Conservation (phyloP, 805 yeast genomes). For the Candida adriatica region DNA sequence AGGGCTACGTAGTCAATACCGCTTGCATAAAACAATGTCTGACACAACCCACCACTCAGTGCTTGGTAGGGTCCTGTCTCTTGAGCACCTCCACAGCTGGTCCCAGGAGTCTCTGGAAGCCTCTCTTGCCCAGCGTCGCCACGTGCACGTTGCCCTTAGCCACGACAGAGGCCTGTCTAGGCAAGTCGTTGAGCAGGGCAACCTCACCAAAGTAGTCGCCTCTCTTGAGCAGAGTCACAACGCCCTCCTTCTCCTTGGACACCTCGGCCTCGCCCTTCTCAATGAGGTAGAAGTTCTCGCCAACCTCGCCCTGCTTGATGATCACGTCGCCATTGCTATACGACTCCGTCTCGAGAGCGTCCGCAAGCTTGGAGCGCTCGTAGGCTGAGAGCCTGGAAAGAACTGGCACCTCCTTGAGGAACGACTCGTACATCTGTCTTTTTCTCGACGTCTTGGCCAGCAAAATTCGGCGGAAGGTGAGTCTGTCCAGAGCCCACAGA, state of each 20-base stretch:
- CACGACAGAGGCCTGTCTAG: conserved; percentile 89
- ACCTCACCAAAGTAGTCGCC: conserved; percentile 98
- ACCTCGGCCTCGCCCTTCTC: conserved; percentile 84
- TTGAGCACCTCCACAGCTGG: conserved; percentile 88
- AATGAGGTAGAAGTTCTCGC: conserved; percentile 67
- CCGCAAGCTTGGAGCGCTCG: conserved; percentile 89
- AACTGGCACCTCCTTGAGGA: conserved; percentile 80
- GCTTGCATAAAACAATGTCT: neutral
- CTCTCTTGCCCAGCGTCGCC: conserved; percentile 87
- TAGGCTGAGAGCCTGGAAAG: conserved; percentile 64
- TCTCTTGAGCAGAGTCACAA: conserved; percentile 51
- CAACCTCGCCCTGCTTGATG: conserved; percentile 80
- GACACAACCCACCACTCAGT: conserved; percentile 4
- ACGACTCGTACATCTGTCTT: conserved; percentile 84
- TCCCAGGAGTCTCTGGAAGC: conserved; percentile 89
- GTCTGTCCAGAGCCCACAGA: conserved; percentile 90
- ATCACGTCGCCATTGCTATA: conserved; percentile 68
- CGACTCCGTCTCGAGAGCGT: conserved; percentile 77
- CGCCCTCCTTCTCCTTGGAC: conserved; percentile 49
- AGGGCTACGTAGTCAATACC: neutral
- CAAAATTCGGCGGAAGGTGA: conserved; percentile 86
- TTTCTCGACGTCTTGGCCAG: conserved; percentile 87
- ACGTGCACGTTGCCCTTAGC: conserved; percentile 74
- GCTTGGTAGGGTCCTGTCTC: conserved; percentile 72
- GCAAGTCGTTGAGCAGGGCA: conserved; percentile 84